Base-by-base conservation (phyloP, 768 basidiomycete genomes). In the Sporobolomyces phaffii region DNA sequence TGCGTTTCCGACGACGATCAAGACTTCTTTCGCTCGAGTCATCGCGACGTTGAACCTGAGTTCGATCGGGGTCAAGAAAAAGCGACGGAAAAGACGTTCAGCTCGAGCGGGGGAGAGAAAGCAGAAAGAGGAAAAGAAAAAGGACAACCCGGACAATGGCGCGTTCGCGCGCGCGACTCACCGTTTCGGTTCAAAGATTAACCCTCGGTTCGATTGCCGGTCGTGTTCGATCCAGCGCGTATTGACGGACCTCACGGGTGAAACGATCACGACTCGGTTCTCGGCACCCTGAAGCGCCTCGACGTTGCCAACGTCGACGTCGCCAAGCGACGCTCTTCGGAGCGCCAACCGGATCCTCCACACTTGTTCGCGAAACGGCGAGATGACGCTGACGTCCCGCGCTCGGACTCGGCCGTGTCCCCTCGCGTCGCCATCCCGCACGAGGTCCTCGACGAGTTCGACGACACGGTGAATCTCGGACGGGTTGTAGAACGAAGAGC, bases 1-100 rank as follows among this genome's bases (percentile, higher is more conserved):
- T 0, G 74, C 75, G 67, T 78, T 77, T 1, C 78, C 78, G 11
- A 79, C 65, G 26, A 78, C 65, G 41, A 79, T 57, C 29, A 79
- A 65, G 3, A 78, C 58, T 68, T 78, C 78, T 56, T 78, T 78
- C 3, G 78, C 78, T 29, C 78, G 72, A 0, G 78, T 79, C 59
- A 78, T 78, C 31, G 78, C 77, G 34, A 79, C 78, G 64, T 79
- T 79, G 75, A 78, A 78, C 20, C 77, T 78, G 1, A 28, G 20
- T 49, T 10, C 26, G 8, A n/a, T n/a, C 14, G 29, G 8, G 6
- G 10, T 26, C 48, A 29, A 28, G 14, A 14, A 5, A 8, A 26
- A 31, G n/a, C n/a, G n/a, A n/a, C n/a, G n/a, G n/a, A n/a, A n/a
- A n/a, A n/a, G n/a, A n/a, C n/a, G n/a, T n/a, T n/a, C n/a, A n/a